Conservation (phyloP, 2,329 filamentous ascomycete species). For the Paraphoma chrysanthemicola region DNA sequence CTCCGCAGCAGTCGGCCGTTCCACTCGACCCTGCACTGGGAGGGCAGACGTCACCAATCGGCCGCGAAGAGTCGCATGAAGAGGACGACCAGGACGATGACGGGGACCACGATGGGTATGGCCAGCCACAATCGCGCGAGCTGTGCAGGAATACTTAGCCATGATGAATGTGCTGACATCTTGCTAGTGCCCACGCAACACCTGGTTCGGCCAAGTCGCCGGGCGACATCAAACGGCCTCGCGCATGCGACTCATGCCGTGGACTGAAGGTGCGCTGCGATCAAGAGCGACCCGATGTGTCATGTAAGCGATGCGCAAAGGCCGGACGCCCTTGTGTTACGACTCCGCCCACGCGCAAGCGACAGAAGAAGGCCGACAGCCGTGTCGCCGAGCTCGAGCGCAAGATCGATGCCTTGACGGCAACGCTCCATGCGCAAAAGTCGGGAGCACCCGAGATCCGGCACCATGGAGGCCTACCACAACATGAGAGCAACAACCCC, state of each 20-base stretch:
- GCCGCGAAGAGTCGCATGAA: slow-evolving; percentile 27
- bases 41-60: slow-evolving; percentile 36
- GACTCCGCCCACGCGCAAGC: slow-evolving; percentile 76
- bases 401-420: slow-evolving; percentile 89
- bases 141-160: too few species aligned
- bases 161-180: too few species aligned
- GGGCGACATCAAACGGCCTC: slow-evolving; percentile 53
- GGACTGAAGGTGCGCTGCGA: slow-evolving; percentile 77
- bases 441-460: slow-evolving; percentile 23
- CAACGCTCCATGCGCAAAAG: slow-evolving; percentile 71
- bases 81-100: slow-evolving; percentile 40
- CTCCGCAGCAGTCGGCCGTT: slow-evolving; percentile 23
- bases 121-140: too few species aligned
- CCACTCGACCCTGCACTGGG: slow-evolving; percentile 40
- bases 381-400: slow-evolving; percentile 89
- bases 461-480: slow-evolving; percentile 31
- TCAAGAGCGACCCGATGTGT: slow-evolving; percentile 70
- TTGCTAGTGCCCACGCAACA: slow-evolving; percentile 27
- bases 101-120: slow-evolving; percentile 37
- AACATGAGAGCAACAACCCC: slow-evolving; percentile 19
- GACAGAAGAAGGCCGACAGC: slow-evolving; percentile 91
- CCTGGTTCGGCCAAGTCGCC: slow-evolving; percentile 41
- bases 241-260: slow-evolving; percentile 57
- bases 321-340: slow-evolving; percentile 70
- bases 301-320: slow-evolving; percentile 74